Conservation (phyloP, 2,329 filamentous ascomycete species). For the Diplodia scrobiculata region DNA sequence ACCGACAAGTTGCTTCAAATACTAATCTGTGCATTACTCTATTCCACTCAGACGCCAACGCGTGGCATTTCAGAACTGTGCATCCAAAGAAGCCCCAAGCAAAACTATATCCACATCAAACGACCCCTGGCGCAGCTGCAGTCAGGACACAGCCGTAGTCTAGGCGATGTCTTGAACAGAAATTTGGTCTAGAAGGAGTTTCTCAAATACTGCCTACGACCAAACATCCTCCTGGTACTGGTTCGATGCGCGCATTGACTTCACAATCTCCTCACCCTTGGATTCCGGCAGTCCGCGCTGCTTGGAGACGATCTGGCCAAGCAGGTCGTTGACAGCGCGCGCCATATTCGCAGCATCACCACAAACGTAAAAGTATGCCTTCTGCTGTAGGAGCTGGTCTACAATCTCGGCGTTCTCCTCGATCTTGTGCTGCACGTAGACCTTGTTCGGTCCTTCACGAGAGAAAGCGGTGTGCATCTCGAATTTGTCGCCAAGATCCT, state of each 20-base stretch:
- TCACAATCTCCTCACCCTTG: constrained; percentile 95
- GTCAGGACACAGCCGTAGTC: not conserved
- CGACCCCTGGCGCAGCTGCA: not conserved
- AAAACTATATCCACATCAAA: constrained; percentile 6
- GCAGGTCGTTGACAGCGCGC: constrained; percentile 83
- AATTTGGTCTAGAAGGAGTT: constrained; percentile 18
- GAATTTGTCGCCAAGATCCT: constrained; percentile 83
- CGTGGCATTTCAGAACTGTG: constrained; percentile 16
- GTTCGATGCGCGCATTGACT: constrained; percentile 91
- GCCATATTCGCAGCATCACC: constrained; percentile 98
- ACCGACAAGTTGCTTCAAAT: not conserved
- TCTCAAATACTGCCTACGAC: constrained; percentile 51
- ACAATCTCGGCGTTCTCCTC: constrained; percentile 81
- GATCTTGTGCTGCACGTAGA: constrained; percentile 94
- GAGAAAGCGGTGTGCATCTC: constrained; percentile 93
- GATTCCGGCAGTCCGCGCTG: constrained; percentile 78
- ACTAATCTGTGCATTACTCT: constrained; percentile 8
- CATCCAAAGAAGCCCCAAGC: constrained; percentile 9
- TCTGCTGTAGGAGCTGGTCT: constrained; percentile 81
- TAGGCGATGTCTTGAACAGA: constrained; percentile 11
- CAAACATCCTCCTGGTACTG: constrained; percentile 88
- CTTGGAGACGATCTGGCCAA: constrained; percentile 82
- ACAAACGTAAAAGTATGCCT: constrained; percentile 96
- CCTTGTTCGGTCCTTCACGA: constrained; percentile 81
- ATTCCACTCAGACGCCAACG: constrained; percentile 16